Base-by-base conservation (phyloP, 805 yeast genomes). In the Pichia thaimueangensis region DNA sequence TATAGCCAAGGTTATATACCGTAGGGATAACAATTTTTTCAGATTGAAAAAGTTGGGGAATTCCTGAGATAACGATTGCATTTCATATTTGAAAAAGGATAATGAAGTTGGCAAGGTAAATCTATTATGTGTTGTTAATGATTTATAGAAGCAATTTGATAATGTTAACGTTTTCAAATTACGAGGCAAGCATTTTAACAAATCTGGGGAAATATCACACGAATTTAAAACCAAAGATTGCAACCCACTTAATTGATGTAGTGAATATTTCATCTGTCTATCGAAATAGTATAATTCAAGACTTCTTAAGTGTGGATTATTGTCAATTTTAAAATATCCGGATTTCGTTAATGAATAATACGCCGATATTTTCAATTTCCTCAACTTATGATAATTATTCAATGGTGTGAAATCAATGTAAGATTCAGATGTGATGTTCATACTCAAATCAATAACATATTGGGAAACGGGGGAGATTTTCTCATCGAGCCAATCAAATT, bases 401-500 rank as follows among this genome's bases (percentile, higher is more conserved):
- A 42, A 34, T 5, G 35, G 17, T 5, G 15, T 16, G 11, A 42
- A 34, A 19, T 42, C 42, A 11, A 42, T 34, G 13, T 13, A 37
- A 6, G 16, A 11, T 8, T 37, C 38, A 6, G 42, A 33, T 13
- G 22, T 34, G 13, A 42, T 10, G 13, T 34, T 42, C 39, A 42
- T 42, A 15, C 29, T 29, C 13, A 42, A 22, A 24, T 42, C 39
- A 6, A 35, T 42, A 3, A 42, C 13, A 38, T 21, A 37, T 16
- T 29, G 31, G 20, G 34, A 23, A 6, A 37, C 27, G 7, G 37
- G 24, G 12, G 16, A 21, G 6, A 42, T 20, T 31, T 24, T 37
- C 19, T 17, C 19, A 29, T 37, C 15, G 4, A 42, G 22, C 45
- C 45, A 42, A 13, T 33, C 38, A n/a, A 42, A 42, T 24, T 24